Conservation (phyloP, 2,329 filamentous ascomycete genomes). For the Diaporthe amygdali region DNA sequence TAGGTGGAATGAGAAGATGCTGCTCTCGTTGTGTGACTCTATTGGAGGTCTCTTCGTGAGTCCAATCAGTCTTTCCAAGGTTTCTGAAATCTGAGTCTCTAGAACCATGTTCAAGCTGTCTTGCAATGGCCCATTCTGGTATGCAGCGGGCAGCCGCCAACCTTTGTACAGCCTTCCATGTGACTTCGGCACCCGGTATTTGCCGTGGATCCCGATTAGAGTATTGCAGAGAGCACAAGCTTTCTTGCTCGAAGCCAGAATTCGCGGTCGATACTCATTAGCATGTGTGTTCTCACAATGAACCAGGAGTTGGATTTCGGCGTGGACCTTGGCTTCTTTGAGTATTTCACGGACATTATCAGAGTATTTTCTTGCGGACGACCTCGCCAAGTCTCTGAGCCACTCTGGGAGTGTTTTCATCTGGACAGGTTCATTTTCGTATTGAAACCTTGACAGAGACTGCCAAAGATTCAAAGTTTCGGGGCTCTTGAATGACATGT, state of each 20-base stretch:
- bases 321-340: slow-evolving; percentile 47
- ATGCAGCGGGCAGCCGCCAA: slow-evolving; percentile 46
- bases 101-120: neutral
- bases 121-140: neutral
- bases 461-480: neutral
- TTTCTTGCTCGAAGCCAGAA: slow-evolving; percentile 54
- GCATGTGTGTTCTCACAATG: slow-evolving; percentile 41
- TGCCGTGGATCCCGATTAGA: slow-evolving; percentile 48
- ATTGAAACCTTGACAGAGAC: slow-evolving; percentile 9
- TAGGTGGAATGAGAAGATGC: slow-evolving; percentile 2
- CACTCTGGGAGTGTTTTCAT: slow-evolving; percentile 20
- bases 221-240: slow-evolving; percentile 57
- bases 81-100: neutral
- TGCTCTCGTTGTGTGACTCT: slow-evolving; percentile 6
- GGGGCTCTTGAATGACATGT: neutral
- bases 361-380: neutral
- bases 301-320: slow-evolving; percentile 54
- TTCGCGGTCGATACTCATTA: slow-evolving; percentile 39
- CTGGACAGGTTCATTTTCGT: slow-evolving; percentile 6
- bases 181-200: slow-evolving; percentile 44
- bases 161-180: slow-evolving; percentile 50
- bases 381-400: neutral
- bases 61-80: neutral
- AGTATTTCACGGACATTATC: slow-evolving; percentile 26
- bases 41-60: neutral